Evolutionary conservation across 352 stramenopile species (phyloP), one percentile per base, ranked within the genome.

Genomic region (Globisporangium splendens): DNA sequence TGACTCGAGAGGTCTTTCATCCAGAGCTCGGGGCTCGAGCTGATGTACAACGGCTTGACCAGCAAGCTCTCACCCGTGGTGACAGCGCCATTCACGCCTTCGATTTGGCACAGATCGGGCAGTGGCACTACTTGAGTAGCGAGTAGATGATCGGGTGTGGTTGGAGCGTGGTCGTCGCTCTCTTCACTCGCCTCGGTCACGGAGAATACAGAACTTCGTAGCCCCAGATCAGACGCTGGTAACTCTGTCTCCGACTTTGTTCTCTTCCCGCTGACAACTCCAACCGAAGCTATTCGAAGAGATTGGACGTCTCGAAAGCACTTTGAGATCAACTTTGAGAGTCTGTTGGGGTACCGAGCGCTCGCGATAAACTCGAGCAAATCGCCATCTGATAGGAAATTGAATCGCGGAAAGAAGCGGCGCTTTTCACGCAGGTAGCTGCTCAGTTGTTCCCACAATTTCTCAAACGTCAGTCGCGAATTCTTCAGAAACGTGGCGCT

Each of bases 301-400:
- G 65, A 72, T 14, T 62, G 46, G 28, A 88, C 72, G 42, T 75
- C 69, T 24, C 57, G 59, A 49, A 80, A 88, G 22, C 73, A 86
- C 44, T 83, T 88, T 10, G 72, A 74, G 38, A 86, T 65, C 39
- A 83, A 52, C 42, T 68, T 56, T 50, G 68, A 55, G 10, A 83
- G 58, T n/a, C 66, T 61, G 1, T 46, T 55, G 20, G 66, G 69
- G 33, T 75, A 49, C 7, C 69, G 78, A 13, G 75, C 70, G 6
- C 61, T 75, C 0, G 78, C 77, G 28, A 89, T 72, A 17, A 91
- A 64, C 33, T 82, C 62, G 6, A 91, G 68, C 18, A 89, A 52
- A 53, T 91, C 77, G 13, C 71, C 63, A 24, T 91, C 75, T 1
- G 81, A 91, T 1, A 91, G 31, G 47, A 89, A 89, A 46, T 84